Base-by-base conservation (phyloP, 2,329 filamentous ascomycete genomes). In the Alternaria infectoria region DNA sequence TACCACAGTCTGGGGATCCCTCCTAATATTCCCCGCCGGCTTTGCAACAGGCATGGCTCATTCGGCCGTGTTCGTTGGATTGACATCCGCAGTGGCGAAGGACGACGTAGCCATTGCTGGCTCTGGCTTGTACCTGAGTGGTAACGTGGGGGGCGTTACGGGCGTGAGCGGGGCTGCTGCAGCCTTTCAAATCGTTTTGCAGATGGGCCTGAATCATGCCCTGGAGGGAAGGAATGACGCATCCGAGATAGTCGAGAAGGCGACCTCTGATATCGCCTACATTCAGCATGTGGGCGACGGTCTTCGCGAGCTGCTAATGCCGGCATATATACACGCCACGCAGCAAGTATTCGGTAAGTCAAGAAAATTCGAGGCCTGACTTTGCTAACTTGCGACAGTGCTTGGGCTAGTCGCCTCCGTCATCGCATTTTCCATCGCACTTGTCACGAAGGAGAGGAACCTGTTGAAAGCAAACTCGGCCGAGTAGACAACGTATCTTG, bases 351-450 rank as follows among this genome's bases (percentile, higher is more conserved):
- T 40, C 36, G 36, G 36, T 40, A 17, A 40, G 36, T 40, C 1
- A 17, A 40, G 15, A 17, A 40, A 5, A 2, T 17, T 40, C 36
- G 36, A 40, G 15, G 36, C n/a, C 36, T 40, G 36, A 40, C 36
- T 17, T 40, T 40, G 2, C 36, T 40, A 40, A 40, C 15, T 40
- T 40, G n/a, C 1, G 36, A 1, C 81, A 52, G 49, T 28, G 17
- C 23, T 32, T 52, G 57, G 57, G 15, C 17, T 43, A 10, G 19
- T 47, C 12, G 54, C 54, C 23, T 66, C 65, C 5, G 50, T 54
- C 23, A 49, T 68, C 21, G 46, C n/a, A n/a, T 45, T 61, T 5
- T 63, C 67, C 12, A 52, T 68, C 19, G 67, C 58, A 30, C 57
- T 28, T 12, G 19, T 47, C 45, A 47, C 19, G 19, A 47, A 25